These are phyloP conservation scores for Pseudocercospora cruenta DNA, from an alignment of 2,329 filamentous ascomycete species.

Conservation along the genomic window DNA sequence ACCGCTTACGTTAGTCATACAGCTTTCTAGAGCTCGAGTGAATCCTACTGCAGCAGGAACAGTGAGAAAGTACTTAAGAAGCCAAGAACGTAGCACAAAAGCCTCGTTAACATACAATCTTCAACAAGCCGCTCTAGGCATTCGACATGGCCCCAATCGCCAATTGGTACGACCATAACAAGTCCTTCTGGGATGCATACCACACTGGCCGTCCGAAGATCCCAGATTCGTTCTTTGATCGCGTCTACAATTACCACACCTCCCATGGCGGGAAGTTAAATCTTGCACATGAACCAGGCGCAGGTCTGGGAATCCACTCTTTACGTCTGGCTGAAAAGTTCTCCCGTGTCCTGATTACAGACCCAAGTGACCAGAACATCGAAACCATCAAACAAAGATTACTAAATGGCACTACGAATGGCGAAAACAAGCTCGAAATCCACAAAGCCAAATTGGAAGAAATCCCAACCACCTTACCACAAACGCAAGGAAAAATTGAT, in stretches of 20 bases:
- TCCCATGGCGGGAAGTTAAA: slow-evolving; percentile 25
- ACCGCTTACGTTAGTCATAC: no score
- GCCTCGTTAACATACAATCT: no score
- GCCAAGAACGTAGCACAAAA: no score
- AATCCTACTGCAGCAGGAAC: no score
- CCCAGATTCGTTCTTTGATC: slow-evolving; percentile 29
- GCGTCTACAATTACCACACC: slow-evolving; percentile 33
- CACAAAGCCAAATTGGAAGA: slow-evolving; percentile 7
- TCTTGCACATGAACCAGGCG: slow-evolving; percentile 32
- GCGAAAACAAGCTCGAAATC: not conserved
- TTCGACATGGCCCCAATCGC: not conserved
- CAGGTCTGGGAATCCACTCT: slow-evolving; percentile 31
- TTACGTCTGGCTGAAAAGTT: slow-evolving; percentile 25
- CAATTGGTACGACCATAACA: slow-evolving; percentile 17
- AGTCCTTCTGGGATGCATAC: slow-evolving; percentile 34
- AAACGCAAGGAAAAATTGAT: not conserved
- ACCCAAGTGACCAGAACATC: slow-evolving; percentile 28
- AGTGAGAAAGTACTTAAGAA: no score
- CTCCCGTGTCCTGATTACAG: slow-evolving; percentile 32
- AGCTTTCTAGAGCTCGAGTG: no score
- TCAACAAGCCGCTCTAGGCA: not conserved
- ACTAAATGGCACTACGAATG: not conserved
- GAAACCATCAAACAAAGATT: slow-evolving; percentile 22
- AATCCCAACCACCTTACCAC: not conserved
- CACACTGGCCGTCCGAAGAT: slow-evolving; percentile 29